phyloP scores from a whole-genome alignment of 306 rosid species.

The Cucurbita pepo region DNA sequence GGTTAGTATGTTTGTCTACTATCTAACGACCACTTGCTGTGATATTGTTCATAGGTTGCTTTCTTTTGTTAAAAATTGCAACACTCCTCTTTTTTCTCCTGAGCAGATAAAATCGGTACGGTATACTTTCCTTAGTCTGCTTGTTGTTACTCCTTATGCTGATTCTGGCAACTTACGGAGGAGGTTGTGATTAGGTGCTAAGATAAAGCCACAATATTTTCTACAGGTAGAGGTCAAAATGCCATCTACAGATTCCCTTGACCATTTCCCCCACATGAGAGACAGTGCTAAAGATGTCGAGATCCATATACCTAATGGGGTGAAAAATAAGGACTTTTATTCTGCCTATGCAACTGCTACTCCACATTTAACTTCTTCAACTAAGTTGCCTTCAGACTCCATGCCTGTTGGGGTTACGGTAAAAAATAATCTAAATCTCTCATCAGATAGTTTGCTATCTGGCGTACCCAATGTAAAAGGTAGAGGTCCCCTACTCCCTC shows the following conservation, averaged over 20 bases:
- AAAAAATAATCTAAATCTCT: slow-evolving; percentile 6
- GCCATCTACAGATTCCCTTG: slow-evolving; percentile 21
- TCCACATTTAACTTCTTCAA: slow-evolving; percentile 19
- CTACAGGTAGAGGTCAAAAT: slow-evolving; percentile 52
- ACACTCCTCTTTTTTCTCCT: slow-evolving; percentile 27
- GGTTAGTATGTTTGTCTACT: slow-evolving; percentile 12
- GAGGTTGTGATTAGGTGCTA: not conserved
- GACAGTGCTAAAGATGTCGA: slow-evolving; percentile 18
- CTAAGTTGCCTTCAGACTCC: slow-evolving; percentile 18
- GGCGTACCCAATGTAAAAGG: slow-evolving; percentile 40
- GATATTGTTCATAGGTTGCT: slow-evolving; percentile 44
- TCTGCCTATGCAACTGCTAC: slow-evolving; percentile 9
- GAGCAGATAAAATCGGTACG: slow-evolving; percentile 58
- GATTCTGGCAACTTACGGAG: not conserved
- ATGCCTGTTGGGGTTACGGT: slow-evolving; percentile 3
- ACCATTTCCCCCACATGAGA: slow-evolving; percentile 5
- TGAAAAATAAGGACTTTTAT: slow-evolving; percentile 14
- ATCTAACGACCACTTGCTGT: slow-evolving; percentile 1
- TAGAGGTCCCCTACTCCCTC: slow-evolving; percentile 57
- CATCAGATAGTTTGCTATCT: slow-evolving; percentile 20
- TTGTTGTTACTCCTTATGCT: not conserved
- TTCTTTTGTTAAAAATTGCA: slow-evolving; percentile 29
- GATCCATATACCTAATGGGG: slow-evolving; percentile 7
- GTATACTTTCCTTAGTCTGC: not conserved
- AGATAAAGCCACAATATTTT: slow-evolving; percentile 5